phyloP scores from a whole-genome alignment of 2,329 filamentous ascomycete genomes.

The Aureobasidium leucospermi region DNA sequence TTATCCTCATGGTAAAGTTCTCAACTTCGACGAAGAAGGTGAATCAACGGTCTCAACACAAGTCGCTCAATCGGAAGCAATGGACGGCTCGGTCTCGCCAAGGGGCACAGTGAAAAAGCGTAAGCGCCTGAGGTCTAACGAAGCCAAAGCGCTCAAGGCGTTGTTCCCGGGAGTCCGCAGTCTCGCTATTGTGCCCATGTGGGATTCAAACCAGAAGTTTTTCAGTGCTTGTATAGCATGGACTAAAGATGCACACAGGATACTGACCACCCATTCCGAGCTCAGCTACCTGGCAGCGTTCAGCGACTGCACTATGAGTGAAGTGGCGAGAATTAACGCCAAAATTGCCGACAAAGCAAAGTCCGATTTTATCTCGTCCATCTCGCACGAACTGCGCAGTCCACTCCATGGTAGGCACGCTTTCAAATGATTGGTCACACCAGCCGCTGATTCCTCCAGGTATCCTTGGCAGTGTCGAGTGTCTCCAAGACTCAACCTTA shows the following conservation, averaged over 20 bases:
- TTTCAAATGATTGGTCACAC: constrained; percentile 21
- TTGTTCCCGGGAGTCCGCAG: constrained; percentile 37
- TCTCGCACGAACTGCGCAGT: constrained; percentile 43
- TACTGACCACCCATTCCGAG: constrained; percentile 27
- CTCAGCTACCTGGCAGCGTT: constrained; percentile 37
- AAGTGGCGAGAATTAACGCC: constrained; percentile 32
- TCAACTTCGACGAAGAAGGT: constrained; percentile 26
- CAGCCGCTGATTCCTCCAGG: not conserved
- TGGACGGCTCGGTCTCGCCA: not conserved
- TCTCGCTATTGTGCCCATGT: constrained; percentile 41
- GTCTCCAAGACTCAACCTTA: constrained; percentile 37
- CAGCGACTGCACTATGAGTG: constrained; percentile 32
- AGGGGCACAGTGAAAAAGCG: not conserved
- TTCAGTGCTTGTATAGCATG: constrained; percentile 26
- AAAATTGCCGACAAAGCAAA: constrained; percentile 39
- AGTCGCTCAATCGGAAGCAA: constrained; percentile 9
- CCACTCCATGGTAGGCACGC: constrained; percentile 33
- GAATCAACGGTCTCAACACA: constrained; percentile 18
- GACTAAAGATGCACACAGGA: constrained; percentile 33
- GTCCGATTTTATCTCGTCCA: constrained; percentile 42
- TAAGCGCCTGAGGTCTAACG: not conserved
- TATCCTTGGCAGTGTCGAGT: constrained; percentile 39
- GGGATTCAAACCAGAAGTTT: constrained; percentile 32
- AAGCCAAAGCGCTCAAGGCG: not conserved
- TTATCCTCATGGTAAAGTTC: constrained; percentile 30